A percentile compares a stretch with the other conserved stretches of the same genome.
Conservation (phyloP, 345 rosid genomes). For the Brassica juncea region DNA sequence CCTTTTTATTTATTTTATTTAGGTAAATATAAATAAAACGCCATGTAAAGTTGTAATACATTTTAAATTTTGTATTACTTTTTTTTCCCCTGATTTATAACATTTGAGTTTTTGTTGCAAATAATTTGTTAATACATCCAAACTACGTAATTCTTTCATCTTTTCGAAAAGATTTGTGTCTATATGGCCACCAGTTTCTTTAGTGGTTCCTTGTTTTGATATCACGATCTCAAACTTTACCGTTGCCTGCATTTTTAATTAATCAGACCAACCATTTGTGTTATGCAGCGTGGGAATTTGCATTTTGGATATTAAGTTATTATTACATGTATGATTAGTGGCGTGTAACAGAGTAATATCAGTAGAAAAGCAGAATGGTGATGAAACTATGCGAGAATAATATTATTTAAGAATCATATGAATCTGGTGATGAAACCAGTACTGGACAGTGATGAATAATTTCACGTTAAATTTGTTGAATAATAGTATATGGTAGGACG, state of each 20-base stretch:
- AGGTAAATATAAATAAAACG: background rate
- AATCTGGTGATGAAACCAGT: background rate
- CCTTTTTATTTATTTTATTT: background rate
- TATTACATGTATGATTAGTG: background rate
- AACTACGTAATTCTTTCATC: background rate
- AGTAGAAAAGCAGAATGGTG: background rate
- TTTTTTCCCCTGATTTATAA: background rate
- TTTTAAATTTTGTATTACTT: constrained; percentile 1
- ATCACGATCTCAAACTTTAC: constrained; percentile 4
- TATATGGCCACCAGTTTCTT: background rate
- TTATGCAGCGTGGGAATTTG: background rate
- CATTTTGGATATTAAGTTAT: background rate
- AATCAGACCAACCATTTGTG: background rate
- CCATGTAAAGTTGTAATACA: background rate
- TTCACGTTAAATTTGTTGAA: background rate
- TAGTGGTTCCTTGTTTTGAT: background rate
- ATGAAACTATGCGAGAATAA: background rate
- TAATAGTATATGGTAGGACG: background rate
- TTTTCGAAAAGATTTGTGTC: constrained; percentile 8
- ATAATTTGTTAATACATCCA: constrained; percentile 14
- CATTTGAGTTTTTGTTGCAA: constrained; percentile 2
- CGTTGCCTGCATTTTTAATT: constrained; percentile 15
- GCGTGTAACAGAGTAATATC: background rate
- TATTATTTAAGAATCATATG: background rate
- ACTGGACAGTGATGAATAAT: background rate